Conservation (phyloP, 192 early-diverging fungal genomes). For the Coemansia sp. region DNA sequence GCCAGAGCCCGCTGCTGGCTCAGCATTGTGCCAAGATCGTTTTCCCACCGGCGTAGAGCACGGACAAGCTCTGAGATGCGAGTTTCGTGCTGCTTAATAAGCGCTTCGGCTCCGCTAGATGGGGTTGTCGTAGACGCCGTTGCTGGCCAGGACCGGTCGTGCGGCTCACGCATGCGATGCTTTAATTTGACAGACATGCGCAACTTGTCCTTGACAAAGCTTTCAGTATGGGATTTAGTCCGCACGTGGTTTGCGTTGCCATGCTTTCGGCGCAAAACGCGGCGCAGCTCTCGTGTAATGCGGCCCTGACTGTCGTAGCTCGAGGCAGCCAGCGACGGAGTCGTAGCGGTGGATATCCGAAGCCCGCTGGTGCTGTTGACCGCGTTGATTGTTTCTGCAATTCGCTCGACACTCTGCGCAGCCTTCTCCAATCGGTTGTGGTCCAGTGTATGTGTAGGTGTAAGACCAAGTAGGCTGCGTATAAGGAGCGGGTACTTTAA, state of each 20-base stretch:
- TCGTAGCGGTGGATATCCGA: constrained; percentile 38
- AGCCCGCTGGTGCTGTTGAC: constrained; percentile 31
- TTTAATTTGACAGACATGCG: constrained; percentile 21
- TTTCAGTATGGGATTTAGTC: constrained; percentile 27
- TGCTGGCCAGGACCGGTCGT: constrained; percentile 1
- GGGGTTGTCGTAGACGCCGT: constrained; percentile 4
- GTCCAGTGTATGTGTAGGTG: constrained; percentile 34
- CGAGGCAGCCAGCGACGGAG: constrained; percentile 8
- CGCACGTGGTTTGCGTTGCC: constrained; percentile 24
- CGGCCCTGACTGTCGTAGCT: constrained; percentile 43
- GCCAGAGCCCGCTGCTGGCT: constrained; percentile 35
- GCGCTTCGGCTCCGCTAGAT: constrained; percentile 32
- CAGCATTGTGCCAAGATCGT: constrained; percentile 34
- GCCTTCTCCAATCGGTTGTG: constrained; percentile 43
- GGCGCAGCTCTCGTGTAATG: constrained; percentile 44
- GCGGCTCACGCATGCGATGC: constrained; percentile 5
- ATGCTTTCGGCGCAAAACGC: constrained; percentile 41
- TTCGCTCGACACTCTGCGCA: constrained; percentile 37
- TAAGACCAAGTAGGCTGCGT: constrained; percentile 50
- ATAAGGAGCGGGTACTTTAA: constrained; percentile 93
- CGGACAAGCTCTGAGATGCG: constrained; percentile 37
- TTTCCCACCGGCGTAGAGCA: constrained; percentile 39
- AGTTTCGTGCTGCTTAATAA: constrained; percentile 48
- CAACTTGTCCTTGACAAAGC: constrained; percentile 17
- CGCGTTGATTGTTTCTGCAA: constrained; percentile 47